Evolutionary conservation across 2,329 filamentous ascomycete genomes (phyloP).

Genomic region (Fusarium abutilonis): DNA sequence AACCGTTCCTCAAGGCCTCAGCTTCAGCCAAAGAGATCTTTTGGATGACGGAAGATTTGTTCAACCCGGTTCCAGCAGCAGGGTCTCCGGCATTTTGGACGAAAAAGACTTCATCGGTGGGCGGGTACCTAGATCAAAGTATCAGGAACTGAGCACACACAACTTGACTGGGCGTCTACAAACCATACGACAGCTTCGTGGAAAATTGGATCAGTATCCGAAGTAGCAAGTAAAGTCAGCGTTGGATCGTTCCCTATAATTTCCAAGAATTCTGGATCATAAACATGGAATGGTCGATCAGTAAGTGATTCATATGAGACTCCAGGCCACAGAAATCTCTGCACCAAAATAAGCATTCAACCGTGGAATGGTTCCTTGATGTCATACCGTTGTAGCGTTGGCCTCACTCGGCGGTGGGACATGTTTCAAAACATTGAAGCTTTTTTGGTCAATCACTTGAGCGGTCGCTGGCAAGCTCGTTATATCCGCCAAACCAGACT

Average conservation of each 20-base stretch:
- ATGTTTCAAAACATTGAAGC: conserved; percentile 35
- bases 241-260: conserved; percentile 61
- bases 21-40: conserved; percentile 61
- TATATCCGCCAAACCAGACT: neutral
- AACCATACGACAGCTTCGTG: conserved; percentile 66
- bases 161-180: neutral
- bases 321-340: conserved; percentile 39
- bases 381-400: conserved; percentile 34
- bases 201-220: conserved; percentile 58
- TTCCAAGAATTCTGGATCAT: conserved; percentile 61
- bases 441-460: conserved; percentile 40
- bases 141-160: neutral
- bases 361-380: fast-evolving
- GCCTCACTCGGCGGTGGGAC: conserved; percentile 30
- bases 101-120: conserved; percentile 64
- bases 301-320: conserved; percentile 37
- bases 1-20: conserved; percentile 40
- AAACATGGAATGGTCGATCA: conserved; percentile 47
- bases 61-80: conserved; percentile 60
- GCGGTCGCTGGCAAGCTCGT: conserved; percentile 23
- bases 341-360: neutral
- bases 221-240: conserved; percentile 59
- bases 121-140: conserved; percentile 45
- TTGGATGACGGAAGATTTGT: conserved; percentile 61
- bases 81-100: conserved; percentile 61